Conservation (phyloP, 495 filamentous ascomycete genomes). For the Cercophora sp. region DNA sequence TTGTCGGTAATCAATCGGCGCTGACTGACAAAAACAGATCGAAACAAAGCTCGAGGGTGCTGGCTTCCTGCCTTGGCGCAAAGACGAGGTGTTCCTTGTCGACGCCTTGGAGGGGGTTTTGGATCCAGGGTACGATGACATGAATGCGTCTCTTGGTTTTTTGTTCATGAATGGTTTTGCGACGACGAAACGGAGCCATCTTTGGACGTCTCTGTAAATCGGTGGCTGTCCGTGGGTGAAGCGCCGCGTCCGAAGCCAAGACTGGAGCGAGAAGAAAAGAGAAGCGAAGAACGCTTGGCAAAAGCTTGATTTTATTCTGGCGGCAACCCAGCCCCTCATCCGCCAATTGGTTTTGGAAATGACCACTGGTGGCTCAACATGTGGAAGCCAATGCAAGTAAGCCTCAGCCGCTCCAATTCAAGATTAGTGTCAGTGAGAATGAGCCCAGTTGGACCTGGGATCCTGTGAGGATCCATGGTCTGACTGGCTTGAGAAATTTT, state of each 20-base stretch:
- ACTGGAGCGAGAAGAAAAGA: neutral
- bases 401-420: too few relatives aligned
- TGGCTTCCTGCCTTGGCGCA: slow-evolving; percentile 44
- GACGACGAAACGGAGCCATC: neutral
- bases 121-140: slow-evolving; percentile 20
- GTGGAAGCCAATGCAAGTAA: too few relatives aligned
- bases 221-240: neutral
- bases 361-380: too few relatives aligned
- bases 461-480: too few relatives aligned
- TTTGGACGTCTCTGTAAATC: neutral
- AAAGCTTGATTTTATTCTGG: neutral
- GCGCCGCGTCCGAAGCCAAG: slow-evolving; percentile 1
- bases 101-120: slow-evolving; percentile 24
- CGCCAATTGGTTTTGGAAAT: too few relatives aligned
- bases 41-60: slow-evolving; percentile 55
- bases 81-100: slow-evolving; percentile 23
- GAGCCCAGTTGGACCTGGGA: too few relatives aligned
- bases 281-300: neutral
- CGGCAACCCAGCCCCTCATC: too few relatives aligned
- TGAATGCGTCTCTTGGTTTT: slow-evolving; percentile 17
- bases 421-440: too few relatives aligned
- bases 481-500: too few relatives aligned
- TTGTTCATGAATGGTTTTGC: neutral
- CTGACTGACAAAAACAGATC: slow-evolving; percentile 49
- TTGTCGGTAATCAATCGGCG: too few relatives aligned